Base-by-base conservation (phyloP, 1,284 basidiomycete genomes). In the Puccinia novopanici region DNA sequence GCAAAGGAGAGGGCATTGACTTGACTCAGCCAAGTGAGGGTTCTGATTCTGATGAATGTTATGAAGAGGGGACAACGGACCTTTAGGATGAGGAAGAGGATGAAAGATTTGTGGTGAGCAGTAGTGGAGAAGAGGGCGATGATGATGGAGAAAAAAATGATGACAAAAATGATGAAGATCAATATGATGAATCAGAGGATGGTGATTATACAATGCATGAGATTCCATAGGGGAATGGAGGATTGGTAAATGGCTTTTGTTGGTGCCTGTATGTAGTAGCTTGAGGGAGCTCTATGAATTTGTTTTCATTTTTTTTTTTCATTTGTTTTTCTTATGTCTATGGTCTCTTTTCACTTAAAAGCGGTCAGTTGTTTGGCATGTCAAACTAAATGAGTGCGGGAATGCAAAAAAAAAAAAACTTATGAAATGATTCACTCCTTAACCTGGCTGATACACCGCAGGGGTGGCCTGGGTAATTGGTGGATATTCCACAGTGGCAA, bases 201-300 rank as follows among this genome's bases (percentile, higher is more conserved):
- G 55, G 61, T 1, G 73, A 57, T 59, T 45, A n/a, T n/a, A n/a
- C n/a, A n/a, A n/a, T n/a, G n/a, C n/a, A 57, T 12, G 55, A 75
- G 2, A 37, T 59, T 13, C 45, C 24, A 5, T 45, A 45, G 55
- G 50, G 50, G 24, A 52, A 55, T 45, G 71, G 37, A 22, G 24
- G 52, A 17, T 17, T 54, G 13, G 52, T 57, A 24, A 45, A 52
- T 15, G 70, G 55, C 37, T 72, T 3, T 22, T 8, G 55, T 72
- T 48, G 70, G n/a, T 54, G 54, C 24, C 54, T 55, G 54, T 19
- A 27, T 52, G 12, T 27, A 72, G 70, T 22, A 5, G 10, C n/a
- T n/a, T n/a, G n/a, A n/a, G n/a, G n/a, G n/a, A n/a, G n/a, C n/a
- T n/a, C n/a, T n/a, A n/a, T n/a, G n/a, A n/a, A n/a, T n/a, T n/a